These are phyloP conservation scores for Aspergillus spinulosporus DNA, from an alignment of 2,329 filamentous ascomycete genomes.

Conservation along the genomic window DNA sequence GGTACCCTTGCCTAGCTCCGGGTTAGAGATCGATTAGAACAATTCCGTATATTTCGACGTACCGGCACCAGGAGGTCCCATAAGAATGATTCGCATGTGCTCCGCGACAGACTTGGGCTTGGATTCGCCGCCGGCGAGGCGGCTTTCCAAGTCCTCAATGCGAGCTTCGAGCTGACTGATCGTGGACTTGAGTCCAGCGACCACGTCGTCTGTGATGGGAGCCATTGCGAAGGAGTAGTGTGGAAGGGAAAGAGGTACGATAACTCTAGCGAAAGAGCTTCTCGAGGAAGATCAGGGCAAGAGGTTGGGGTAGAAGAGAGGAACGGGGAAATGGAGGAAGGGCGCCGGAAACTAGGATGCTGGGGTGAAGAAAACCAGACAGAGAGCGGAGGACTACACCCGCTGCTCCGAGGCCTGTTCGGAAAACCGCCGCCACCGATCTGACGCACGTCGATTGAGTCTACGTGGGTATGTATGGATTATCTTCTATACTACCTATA, in stretches of 20 bases:
- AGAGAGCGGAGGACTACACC: constrained; percentile 26
- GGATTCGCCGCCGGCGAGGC: constrained; percentile 57
- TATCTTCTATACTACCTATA: too few relatives aligned
- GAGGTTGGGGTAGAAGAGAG: constrained; percentile 22
- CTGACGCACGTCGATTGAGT: too few relatives aligned
- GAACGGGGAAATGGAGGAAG: constrained; percentile 32
- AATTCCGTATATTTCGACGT: constrained; percentile 28
- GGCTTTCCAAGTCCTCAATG: constrained; percentile 79
- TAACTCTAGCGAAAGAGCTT: constrained; percentile 15
- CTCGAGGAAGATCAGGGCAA: constrained; percentile 21
- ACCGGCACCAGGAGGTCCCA: constrained; percentile 97
- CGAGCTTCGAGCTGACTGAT: constrained; percentile 81
- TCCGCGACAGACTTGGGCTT: constrained; percentile 54
- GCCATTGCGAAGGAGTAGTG: constrained; percentile 65
- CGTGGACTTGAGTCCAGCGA: constrained; percentile 80
- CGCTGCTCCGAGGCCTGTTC: constrained; percentile 36
- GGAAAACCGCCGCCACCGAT: neutral
- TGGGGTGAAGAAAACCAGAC: constrained; percentile 25
- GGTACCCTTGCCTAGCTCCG: constrained; percentile 83
- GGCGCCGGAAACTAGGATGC: constrained; percentile 19
- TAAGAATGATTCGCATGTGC: constrained; percentile 92
- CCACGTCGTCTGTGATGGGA: constrained; percentile 75
- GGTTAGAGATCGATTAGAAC: constrained; percentile 16
- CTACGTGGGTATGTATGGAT: neutral
- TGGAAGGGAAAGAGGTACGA: constrained; percentile 21